Evolutionary conservation across 2,329 filamentous ascomycete species (phyloP).

Genomic region (Paramyrothecium roridum): DNA sequence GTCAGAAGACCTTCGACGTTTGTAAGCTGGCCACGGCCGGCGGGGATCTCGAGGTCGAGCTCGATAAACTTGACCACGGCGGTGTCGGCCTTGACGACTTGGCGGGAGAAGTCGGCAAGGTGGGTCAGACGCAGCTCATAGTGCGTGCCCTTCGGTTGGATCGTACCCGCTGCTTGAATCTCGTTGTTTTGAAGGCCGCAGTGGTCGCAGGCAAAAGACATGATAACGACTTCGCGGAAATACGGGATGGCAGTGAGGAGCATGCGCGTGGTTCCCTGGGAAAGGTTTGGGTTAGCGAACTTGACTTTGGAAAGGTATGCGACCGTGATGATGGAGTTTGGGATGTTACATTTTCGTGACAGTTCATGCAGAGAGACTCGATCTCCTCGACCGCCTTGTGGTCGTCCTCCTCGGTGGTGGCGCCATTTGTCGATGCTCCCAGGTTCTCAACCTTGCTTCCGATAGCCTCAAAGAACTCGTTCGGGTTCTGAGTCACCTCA

Average conservation of each 20-base stretch:
- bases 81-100: slow-evolving; percentile 89
- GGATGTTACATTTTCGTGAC: slow-evolving; percentile 65
- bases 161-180: slow-evolving; percentile 86
- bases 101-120: slow-evolving; percentile 73
- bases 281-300: slow-evolving; percentile 11
- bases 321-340: neutral
- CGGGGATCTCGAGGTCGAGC: slow-evolving; percentile 87
- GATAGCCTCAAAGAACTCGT: slow-evolving; percentile 60
- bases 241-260: slow-evolving; percentile 91
- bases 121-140: slow-evolving; percentile 78
- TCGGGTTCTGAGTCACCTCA: slow-evolving; percentile 31
- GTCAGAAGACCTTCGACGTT: slow-evolving; percentile 88
- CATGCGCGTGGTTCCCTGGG: slow-evolving; percentile 76
- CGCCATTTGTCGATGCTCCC: slow-evolving; percentile 32
- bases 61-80: slow-evolving; percentile 85
- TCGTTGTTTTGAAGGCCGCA: slow-evolving; percentile 91
- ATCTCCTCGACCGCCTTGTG: slow-evolving; percentile 61
- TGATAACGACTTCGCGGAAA: slow-evolving; percentile 96
- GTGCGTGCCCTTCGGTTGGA: slow-evolving; percentile 83
- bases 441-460: slow-evolving; percentile 58
- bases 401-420: slow-evolving; percentile 32
- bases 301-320: neutral
- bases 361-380: slow-evolving; percentile 85
- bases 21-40: slow-evolving; percentile 85
- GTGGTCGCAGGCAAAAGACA: slow-evolving; percentile 92